Base-by-base conservation (phyloP, 208 protist genomes). In the Acanthamoeba triangularis region DNA sequence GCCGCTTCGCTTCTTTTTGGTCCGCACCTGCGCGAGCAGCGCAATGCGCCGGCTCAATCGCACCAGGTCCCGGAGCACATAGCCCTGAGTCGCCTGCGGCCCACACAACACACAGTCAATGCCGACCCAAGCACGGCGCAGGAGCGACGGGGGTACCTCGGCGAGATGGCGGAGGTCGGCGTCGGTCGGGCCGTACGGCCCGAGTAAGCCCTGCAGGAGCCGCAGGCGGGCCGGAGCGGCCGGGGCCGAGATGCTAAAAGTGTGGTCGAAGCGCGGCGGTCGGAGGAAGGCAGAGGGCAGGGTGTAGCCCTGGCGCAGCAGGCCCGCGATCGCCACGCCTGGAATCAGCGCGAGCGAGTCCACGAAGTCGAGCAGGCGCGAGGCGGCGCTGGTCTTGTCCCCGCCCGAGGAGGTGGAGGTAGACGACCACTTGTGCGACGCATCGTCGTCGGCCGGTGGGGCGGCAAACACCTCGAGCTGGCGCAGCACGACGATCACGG, bases 311-410 rank as follows among this genome's bases (percentile, higher is more conserved):
- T 59, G 37, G 20, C 78, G 78, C 49, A 85, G 49, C 78, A 85
- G 47, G 25, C 78, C 78, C 13, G 56, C 47, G 49, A 85, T 37
- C 11, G 78, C 78, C 37, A 59, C 78, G 37, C 78, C 78, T 0
- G 78, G 78, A 3, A 85, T 3, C 44, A 18, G 49, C 18, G 78
- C 14, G 18, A 85, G 78, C 14, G 35, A 13, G 78, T 85, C 78
- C 2, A 85, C 23, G n/a, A 85, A 85, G 23, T 85, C 78, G 49
- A 85, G 78, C 78, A 85, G 49, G 2, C 78, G 78, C 37, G 78
- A 85, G 5, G 44, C 47, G 5, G 47, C 49, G 78, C 44, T 80
- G n/a, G 41, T 80, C 72, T 80, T 80, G 72, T 37, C 72, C 20
- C 37, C 65, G 25, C 18, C 13, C 65, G 65, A 72, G 1, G 65